These are phyloP conservation scores for Lophiotrema nucula DNA, from an alignment of 495 filamentous ascomycete genomes.

Conservation along the genomic window DNA sequence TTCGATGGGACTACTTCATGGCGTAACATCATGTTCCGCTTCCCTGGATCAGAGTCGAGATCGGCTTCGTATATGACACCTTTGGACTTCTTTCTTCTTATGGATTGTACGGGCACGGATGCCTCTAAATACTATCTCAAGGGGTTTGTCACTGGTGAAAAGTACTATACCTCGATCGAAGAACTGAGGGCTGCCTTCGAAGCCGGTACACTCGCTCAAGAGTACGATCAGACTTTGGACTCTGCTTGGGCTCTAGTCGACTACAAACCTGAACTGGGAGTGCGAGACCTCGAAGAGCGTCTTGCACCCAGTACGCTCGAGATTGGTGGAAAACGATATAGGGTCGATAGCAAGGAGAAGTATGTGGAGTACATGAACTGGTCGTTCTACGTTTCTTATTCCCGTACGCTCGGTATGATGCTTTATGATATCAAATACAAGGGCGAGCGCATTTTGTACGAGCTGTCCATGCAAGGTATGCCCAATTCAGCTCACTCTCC, in stretches of 20 bases:
- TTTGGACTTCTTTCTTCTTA: slow-evolving; percentile 42
- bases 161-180: slow-evolving; percentile 39
- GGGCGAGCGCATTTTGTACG: slow-evolving; percentile 29
- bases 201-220: slow-evolving; percentile 40
- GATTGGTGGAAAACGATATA: slow-evolving; percentile 30
- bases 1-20: slow-evolving; percentile 40
- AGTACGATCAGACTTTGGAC: slow-evolving; percentile 24
- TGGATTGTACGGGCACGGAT: slow-evolving; percentile 45
- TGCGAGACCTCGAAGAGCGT: slow-evolving; percentile 44
- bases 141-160: slow-evolving; percentile 41
- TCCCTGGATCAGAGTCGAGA: slow-evolving; percentile 39
- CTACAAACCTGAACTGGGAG: slow-evolving; percentile 40
- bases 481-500: too few relatives aligned
- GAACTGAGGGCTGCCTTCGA: slow-evolving; percentile 43
- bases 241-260: slow-evolving; percentile 40
- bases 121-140: slow-evolving; percentile 40
- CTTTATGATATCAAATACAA: slow-evolving; percentile 33
- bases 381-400: slow-evolving; percentile 25
- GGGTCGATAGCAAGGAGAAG: slow-evolving; percentile 17
- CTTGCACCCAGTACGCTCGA: slow-evolving; percentile 44
- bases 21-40: slow-evolving; percentile 40
- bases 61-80: slow-evolving; percentile 40
- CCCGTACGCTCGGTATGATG: slow-evolving; percentile 20
- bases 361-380: slow-evolving; percentile 31
- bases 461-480: slow-evolving; percentile 33